Base-by-base conservation (phyloP, 495 filamentous ascomycete genomes). In the Penicillium simplicissimum region DNA sequence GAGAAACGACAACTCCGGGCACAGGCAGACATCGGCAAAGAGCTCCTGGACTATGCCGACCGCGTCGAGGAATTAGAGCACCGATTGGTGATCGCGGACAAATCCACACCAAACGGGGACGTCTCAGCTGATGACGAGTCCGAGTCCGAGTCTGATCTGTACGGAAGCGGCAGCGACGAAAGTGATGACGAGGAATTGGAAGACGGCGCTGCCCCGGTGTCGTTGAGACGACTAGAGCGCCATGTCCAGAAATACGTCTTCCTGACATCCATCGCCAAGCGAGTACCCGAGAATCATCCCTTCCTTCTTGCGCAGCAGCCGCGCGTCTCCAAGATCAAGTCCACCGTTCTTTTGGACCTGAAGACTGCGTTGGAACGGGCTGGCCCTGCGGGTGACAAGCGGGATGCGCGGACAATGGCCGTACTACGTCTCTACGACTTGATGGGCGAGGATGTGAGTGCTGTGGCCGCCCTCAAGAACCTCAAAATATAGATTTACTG, bases 331-430 rank as follows among this genome's bases (percentile, higher is more conserved):
- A 84, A 82, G 67, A 76, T 91, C 36, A 81, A 87, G 63, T 90
- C 91, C 43, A 96, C 93, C 0, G 79, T 98, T 45, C 72, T 98
- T 17, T 76, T 97, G 37, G 94, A 98, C 73, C 76, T 98, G 31
- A 87, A 84, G 57, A 88, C 86, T 3, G 91, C 92, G 1, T 74
- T 96, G 47, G 90, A 90, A 68, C 90, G 93, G 70, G 85, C 87
- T 1, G 85, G 81, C 23, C 77, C 75, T 42, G 78, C 82, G 0
- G 85, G 83, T 2, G 68, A 74, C 0, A 78, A 71, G 45, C 85
- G 86, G 0, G 81, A 85, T 61, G 73, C 72, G 5, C 82, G 86
- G 55, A 72, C 88, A n/a, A 70, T 93, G 70, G 88, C 85, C 64
- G 77, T 95, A 28, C 72, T 97, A 71, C 82, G 80, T 5, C 81